Evolutionary conservation across 495 filamentous ascomycete species (phyloP), one percentile per base, ranked within the genome.

Genomic region (Thermothielavioides terrestris): DNA sequence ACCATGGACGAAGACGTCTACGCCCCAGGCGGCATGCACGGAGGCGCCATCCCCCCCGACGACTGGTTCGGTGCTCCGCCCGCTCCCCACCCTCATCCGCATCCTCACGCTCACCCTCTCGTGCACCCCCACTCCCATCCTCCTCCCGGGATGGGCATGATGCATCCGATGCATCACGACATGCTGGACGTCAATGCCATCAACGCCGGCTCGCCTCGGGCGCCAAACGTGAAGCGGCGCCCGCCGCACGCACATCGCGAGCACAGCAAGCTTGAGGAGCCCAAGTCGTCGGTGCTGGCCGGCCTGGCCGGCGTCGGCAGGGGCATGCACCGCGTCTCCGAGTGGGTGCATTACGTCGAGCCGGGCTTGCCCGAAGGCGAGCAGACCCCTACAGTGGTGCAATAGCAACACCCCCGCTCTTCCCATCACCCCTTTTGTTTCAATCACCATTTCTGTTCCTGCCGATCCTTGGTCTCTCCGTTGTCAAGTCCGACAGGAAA

Each of bases 311-410:
- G 72, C 8, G 62, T 63, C 11, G 69, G 69, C 11, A 60, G 69
- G 32, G 72, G 72, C 6, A 64, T 71, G 65, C 62, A 72, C 51
- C 62, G 72, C 1, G 72, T 76, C 3, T 63, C 53, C 31, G 71
- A 76, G 53, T 76, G 72, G 72, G 58, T 67, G 23, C 67, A 65
- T 35, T 71, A 72, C 55, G 68, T 76, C 34, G 72, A 70, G 52
- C 57, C 65, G 18, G 69, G 65, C 22, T 8, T 34, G 26, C 60
- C 66, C 9, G 60, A 65, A 14, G 55, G 42, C 11, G 50, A 42
- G 9, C 45, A 32, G 6, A 35, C 47, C 22, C 1, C 10, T 9
- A 37, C 14, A 0, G 52, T 37, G 34, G 46, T 46, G 41, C 23
- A 45, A 12, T 46, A 46, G 42, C 31, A 8, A 22, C 6, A 15